Percentiles rank a stretch among this genome's conserved stretches.
Conservation (phyloP, 176 grass and related monocot species). For the Aegilops longissima region DNA sequence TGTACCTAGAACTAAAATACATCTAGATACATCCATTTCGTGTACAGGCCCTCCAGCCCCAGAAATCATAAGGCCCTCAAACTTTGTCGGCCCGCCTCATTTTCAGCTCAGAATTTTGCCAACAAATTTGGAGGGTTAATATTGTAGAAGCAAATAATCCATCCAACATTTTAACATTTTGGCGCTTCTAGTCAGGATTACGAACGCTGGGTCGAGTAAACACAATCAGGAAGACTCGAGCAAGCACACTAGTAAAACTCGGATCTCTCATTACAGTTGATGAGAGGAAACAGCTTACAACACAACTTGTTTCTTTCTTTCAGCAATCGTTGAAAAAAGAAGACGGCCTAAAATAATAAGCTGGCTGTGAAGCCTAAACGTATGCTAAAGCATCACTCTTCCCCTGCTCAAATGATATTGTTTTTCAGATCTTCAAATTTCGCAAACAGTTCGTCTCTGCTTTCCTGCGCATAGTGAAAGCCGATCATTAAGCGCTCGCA, state of each 20-base stretch:
- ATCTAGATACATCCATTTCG: no score
- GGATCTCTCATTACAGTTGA: conserved; percentile 7
- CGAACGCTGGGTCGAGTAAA: conserved; percentile 7
- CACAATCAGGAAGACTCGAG: not conserved
- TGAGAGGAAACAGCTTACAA: conserved; percentile 15
- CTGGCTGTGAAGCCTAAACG: conserved; percentile 28
- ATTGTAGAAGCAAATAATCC: not conserved
- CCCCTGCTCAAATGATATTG: conserved; percentile 39
- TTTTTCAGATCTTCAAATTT: conserved; percentile 48
- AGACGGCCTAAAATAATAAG: conserved; percentile 40
- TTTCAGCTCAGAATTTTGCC: not conserved
- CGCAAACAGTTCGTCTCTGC: conserved; percentile 57
- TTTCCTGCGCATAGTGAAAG: conserved; percentile 46
- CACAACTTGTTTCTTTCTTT: conserved; percentile 14
- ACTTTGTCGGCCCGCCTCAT: not conserved
- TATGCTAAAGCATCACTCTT: conserved; percentile 25
- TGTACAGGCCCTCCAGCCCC: not conserved
- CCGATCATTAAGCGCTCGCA: not conserved
- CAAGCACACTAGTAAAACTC: conserved; percentile 11
- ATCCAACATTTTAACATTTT: not conserved
- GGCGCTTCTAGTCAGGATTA: not conserved
- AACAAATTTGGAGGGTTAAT: not conserved
- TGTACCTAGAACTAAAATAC: no score
- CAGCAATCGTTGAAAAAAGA: conserved; percentile 26
- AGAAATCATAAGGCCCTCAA: not conserved